Conservation (phyloP, 2,329 filamentous ascomycete species). For the Fonsecaea multimorphosa region DNA sequence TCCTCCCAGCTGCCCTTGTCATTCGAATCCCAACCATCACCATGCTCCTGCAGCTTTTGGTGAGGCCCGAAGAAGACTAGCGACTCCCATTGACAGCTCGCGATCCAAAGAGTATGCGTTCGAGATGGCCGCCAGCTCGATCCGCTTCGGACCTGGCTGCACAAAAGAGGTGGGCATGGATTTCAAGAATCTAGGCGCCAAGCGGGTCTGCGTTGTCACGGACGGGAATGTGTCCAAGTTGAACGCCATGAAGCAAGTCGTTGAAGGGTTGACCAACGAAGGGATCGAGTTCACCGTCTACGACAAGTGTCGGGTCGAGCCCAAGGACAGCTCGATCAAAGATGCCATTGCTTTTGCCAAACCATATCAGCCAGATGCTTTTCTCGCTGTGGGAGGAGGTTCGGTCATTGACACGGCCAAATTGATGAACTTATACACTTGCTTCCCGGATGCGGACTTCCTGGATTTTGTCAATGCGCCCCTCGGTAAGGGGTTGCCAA, state of each 20-base stretch:
- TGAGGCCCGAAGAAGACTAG: constrained; percentile 67
- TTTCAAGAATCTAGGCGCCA: constrained; percentile 85
- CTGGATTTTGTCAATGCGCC: constrained; percentile 98
- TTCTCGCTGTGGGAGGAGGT: constrained; percentile 89
- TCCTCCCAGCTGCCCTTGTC: constrained; percentile 87
- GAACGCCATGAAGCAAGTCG: constrained; percentile 86
- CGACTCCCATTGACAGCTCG: constrained; percentile 75
- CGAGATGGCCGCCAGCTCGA: constrained; percentile 95
- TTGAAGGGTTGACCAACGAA: constrained; percentile 77
- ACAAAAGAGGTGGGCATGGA: constrained; percentile 99
- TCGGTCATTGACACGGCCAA: constrained; percentile 99
- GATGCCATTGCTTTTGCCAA: constrained; percentile 89
- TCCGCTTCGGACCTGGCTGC: constrained; percentile 89
- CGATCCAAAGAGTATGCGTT: constrained; percentile 95
- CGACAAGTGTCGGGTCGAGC: constrained; percentile 81
- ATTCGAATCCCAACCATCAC: constrained; percentile 83
- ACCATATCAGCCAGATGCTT: constrained; percentile 81
- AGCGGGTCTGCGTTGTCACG: constrained; percentile 89
- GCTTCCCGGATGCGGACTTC: constrained; percentile 90
- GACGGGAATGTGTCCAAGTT: constrained; percentile 81
- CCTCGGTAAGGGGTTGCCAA: constrained; percentile 79
- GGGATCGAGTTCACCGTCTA: constrained; percentile 82
- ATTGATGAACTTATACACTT: constrained; percentile 95
- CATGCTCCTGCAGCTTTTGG: constrained; percentile 54
- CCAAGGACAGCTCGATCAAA: constrained; percentile 92